Conservation (phyloP, 495 filamentous ascomycete species). For the Tuber brumale region DNA sequence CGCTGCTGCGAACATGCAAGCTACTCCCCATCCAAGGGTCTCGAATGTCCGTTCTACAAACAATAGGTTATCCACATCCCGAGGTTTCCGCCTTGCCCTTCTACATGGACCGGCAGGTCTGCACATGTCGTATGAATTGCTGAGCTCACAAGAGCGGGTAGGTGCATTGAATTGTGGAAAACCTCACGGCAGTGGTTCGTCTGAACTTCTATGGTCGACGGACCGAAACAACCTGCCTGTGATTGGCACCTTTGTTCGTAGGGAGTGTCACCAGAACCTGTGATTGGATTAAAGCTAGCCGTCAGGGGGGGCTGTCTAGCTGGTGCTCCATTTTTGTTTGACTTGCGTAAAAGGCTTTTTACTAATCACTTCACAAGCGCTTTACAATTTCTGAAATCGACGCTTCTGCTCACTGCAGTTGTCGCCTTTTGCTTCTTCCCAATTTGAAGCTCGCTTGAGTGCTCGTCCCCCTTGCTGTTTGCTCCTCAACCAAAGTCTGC, state of each 20-base stretch:
- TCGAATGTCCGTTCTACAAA: slow-evolving; percentile 15
- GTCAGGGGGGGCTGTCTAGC: not conserved
- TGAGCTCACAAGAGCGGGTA: slow-evolving; percentile 10
- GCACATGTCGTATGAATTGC: slow-evolving; percentile 19
- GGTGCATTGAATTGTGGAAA: slow-evolving; percentile 15
- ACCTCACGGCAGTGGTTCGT: slow-evolving; percentile 23
- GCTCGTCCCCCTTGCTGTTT: slow-evolving; percentile 17
- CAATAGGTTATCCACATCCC: slow-evolving; percentile 14
- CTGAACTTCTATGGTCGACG: slow-evolving; percentile 18
- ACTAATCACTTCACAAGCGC: not conserved
- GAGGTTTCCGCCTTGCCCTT: slow-evolving; percentile 15
- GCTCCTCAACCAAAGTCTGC: slow-evolving; percentile 14
- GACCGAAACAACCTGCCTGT: not conserved
- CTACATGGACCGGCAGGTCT: slow-evolving; percentile 6
- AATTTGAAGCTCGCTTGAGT: slow-evolving; percentile 8
- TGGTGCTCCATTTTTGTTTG: not conserved
- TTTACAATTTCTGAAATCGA: not conserved
- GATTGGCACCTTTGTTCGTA: slow-evolving; percentile 3
- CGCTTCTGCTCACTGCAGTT: not conserved
- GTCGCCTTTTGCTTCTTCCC: not conserved
- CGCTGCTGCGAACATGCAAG: not conserved
- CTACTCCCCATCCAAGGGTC: slow-evolving; percentile 8
- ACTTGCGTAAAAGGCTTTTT: not conserved
- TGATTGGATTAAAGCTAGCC: slow-evolving; percentile 2
- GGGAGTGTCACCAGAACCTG: not conserved